Evolutionary conservation across 2,329 filamentous ascomycete species (phyloP), one percentile per base, ranked within the genome.

Genomic region (Talaromyces atroroseus): DNA sequence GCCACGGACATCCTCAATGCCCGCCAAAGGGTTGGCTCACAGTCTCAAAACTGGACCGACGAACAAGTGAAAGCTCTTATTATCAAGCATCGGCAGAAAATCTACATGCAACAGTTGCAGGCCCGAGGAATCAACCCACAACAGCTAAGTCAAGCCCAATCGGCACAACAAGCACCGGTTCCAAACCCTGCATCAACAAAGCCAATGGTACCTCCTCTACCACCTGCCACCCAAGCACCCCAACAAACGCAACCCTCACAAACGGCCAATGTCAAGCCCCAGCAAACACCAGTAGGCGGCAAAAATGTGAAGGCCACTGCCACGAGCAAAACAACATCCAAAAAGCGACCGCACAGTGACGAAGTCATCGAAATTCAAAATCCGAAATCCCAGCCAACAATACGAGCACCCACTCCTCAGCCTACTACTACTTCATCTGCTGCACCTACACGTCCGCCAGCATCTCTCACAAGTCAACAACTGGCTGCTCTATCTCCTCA

Each of bases 341-440:
- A 73, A 57, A 79, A 79, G 60, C 74, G 78, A 58, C 64, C 73
- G 3, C 71, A 65, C 54, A 71, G 68, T 54, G 78, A 81, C 61
- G 78, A 81, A 62, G 65, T 71, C n/a, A 63, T 72, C 36, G 77
- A 78, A 55, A 63, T 70, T 32, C 71, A 71, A 47, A 70, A 74
- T 58, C 71, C 71, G 7, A 71, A 72, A 56, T 42, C 62, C 2
- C 65, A 71, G 45, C 63, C 65, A 40, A 58, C 65, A 34, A 58
- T 58, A 21, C 66, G 68, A 44, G 61, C 63, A 44, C 56, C 60
- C 5, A 23, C 61, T 34, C 42, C 60, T 46, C 62, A 66, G 46
- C 60, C 59, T 32, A 55, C 63, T 29, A 50, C 63, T 10, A 16
- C 32, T 29, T 49, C 62, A 52, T 56, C 60, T 52, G 57, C 64